Evolutionary conservation across 441 rosid species (phyloP), one percentile per base, ranked within the genome.

Genomic region (Sinapis alba): DNA sequence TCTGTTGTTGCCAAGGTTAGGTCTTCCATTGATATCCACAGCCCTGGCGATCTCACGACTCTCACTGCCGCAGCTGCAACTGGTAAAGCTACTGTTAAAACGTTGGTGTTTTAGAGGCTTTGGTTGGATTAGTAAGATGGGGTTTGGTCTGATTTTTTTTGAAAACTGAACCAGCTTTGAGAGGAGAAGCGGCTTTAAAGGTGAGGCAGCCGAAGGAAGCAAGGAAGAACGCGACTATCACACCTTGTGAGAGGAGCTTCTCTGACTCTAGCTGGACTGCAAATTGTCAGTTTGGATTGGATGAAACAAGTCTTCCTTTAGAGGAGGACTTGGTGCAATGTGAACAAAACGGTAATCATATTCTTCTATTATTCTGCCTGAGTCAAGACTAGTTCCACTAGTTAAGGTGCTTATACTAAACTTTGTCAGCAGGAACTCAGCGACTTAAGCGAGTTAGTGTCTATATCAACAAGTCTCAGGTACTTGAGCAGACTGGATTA

Each of bases 51-150:
- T 86, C 87, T 93, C 11, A 74, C 84, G 79, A 93, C 98, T 51
- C 98, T 90, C 9, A 90, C 95, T 38, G 98, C 98, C 5, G 89
- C 93, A 6, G 97, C 98, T 24, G 95, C 93, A 47, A 93, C 98
- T 68, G 97, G 98, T 90, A 78, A 47, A 43, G 62, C 30, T 23
- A 18, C 2, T 30, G 30, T 62, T 18, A 20, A 60, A 36, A 34
- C 11, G 10, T 18, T 34, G 18, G n/a, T 47, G n/a, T 65, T n/a
- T 36, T n/a, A 3, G 18, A 56, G 23, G 54, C 56, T 58, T 26
- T 24, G 18, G 27, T 59, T 18, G 19, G 16, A 21, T 58, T 59
- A 21, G 61, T 20, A 13, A 30, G 68, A 71, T 71, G 32, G 24
- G 10, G 62, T 67, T 67, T 62, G 45, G 9, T 58, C 60, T 70